These are phyloP conservation scores for Chlamydomonas sp. DNA, from an alignment of 139 green algal species.

Conservation along the genomic window DNA sequence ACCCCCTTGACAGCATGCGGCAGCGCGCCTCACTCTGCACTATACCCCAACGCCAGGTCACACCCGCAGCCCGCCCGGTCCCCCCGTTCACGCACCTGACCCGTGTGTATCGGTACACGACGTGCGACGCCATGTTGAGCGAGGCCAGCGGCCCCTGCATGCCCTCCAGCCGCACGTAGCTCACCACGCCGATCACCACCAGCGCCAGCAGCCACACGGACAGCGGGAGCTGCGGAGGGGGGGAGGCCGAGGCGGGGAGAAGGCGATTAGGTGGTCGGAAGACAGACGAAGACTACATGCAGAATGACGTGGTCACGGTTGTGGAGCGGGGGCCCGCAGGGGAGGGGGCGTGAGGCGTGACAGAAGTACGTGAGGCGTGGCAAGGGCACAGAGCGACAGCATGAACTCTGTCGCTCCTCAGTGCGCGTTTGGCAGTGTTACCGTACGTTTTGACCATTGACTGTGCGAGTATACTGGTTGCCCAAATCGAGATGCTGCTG, in stretches of 20 bases:
- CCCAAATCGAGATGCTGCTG: too few species aligned
- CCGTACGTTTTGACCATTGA: too few species aligned
- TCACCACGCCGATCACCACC: conserved; percentile 22
- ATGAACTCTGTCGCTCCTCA: too few species aligned
- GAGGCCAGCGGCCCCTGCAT: conserved; percentile 43
- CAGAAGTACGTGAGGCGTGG: background rate
- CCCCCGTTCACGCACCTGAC: background rate
- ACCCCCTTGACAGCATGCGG: too few species aligned
- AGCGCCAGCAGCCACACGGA: conserved; percentile 38
- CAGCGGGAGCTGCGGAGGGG: conserved; percentile 34
- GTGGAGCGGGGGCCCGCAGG: background rate
- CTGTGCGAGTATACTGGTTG: too few species aligned
- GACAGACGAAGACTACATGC: too few species aligned
- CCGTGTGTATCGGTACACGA: conserved; percentile 42
- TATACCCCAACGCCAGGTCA: background rate
- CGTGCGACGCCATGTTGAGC: conserved; percentile 35
- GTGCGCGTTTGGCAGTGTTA: too few species aligned
- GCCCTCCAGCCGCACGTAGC: conserved; percentile 26
- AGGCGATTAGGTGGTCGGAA: too few species aligned
- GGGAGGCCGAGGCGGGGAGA: background rate
- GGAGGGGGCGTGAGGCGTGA: background rate
- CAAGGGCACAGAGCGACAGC: too few species aligned
- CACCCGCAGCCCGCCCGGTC: background rate
- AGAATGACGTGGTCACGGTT: too few species aligned
- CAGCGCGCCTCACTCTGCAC: too few species aligned